Conservation (phyloP, 306 rosid genomes). For the Heteromeles arbutifolia region DNA sequence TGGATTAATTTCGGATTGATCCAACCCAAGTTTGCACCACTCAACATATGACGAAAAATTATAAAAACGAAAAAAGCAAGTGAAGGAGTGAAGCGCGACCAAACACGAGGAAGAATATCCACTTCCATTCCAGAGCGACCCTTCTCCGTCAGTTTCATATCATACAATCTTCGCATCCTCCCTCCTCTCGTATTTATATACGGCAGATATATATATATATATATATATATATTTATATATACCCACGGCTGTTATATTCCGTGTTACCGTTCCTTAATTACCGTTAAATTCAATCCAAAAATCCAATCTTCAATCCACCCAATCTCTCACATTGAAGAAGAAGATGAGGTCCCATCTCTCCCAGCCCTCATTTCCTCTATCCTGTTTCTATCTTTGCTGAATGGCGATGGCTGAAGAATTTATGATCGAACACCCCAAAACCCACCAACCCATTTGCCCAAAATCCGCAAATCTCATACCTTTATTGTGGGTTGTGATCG, state of each 20-base stretch:
- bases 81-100: not conserved
- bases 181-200: not conserved
- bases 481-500: not conserved
- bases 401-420: not conserved
- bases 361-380: not conserved
- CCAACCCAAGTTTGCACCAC: too few species aligned
- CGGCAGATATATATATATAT: not conserved
- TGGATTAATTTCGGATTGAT: too few species aligned
- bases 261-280: not conserved
- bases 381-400: not conserved
- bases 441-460: not conserved
- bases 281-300: not conserved
- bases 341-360: not conserved
- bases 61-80: not conserved
- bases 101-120: conserved; percentile 1
- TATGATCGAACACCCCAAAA: not conserved
- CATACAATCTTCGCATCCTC: not conserved
- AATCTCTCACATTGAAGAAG: not conserved
- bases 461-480: not conserved
- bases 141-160: not conserved
- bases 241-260: not conserved
- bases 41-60: too few species aligned
- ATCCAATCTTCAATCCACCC: not conserved
- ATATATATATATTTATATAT: too few species aligned
- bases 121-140: not conserved